phyloP scores from a whole-genome alignment of 2,329 filamentous ascomycete genomes.

The Hymenoscyphus infarciens region DNA sequence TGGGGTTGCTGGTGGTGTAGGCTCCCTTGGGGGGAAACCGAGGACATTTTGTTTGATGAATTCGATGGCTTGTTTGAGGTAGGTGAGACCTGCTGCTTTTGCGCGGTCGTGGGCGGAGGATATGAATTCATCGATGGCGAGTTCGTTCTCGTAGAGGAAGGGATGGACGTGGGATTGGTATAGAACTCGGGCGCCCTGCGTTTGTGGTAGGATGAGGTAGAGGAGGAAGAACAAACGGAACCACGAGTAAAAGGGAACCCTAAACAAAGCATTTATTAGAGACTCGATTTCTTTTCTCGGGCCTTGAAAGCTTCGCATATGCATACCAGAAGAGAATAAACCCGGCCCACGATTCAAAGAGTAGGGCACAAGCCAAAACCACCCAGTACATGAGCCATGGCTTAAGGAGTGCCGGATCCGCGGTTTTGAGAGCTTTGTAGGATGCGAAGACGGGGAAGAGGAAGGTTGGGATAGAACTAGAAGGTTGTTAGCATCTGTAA shows the following conservation, averaged over 20 bases:
- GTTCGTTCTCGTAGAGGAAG: slow-evolving; percentile 82
- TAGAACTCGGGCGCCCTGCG: slow-evolving; percentile 83
- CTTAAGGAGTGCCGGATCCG: slow-evolving; percentile 81
- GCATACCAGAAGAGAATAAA: slow-evolving; percentile 78
- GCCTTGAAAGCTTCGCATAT: neutral
- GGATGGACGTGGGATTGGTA: slow-evolving; percentile 86
- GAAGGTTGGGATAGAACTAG: slow-evolving; percentile 79
- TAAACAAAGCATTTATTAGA: slow-evolving; percentile 33
- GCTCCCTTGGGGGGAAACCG: slow-evolving; percentile 62
- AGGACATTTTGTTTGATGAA: slow-evolving; percentile 71
- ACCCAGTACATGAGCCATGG: slow-evolving; percentile 99
- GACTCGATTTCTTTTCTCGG: neutral
- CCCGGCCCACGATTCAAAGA: slow-evolving; percentile 81
- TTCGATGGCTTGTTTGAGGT: slow-evolving; percentile 68
- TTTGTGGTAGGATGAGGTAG: slow-evolving; percentile 95
- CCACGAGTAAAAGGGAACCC: slow-evolving; percentile 92
- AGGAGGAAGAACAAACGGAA: slow-evolving; percentile 81
- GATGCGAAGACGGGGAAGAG: slow-evolving; percentile 95
- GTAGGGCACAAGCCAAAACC: slow-evolving; percentile 74
- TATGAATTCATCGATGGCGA: slow-evolving; percentile 87
- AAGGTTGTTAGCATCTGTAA: slow-evolving; percentile 22
- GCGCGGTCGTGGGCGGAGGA: slow-evolving; percentile 74
- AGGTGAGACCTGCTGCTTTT: slow-evolving; percentile 71
- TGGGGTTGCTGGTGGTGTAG: slow-evolving; percentile 43
- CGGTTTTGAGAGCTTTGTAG: slow-evolving; percentile 94